Conservation (phyloP, 148 eudicot genomes). For the Rhododendron simsii region DNA sequence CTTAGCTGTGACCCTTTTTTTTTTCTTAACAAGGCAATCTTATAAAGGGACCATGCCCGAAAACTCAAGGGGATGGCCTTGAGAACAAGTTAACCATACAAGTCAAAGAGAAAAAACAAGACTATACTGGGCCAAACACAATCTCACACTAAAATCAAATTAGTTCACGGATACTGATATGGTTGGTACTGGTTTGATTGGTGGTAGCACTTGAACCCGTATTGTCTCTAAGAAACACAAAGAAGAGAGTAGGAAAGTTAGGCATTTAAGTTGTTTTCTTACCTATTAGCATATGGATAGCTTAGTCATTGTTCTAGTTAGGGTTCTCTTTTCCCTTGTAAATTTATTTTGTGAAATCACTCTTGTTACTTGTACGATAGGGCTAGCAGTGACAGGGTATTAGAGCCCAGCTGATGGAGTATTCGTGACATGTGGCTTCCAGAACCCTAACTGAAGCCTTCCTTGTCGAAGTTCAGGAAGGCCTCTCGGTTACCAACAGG, state of each 20-base stretch:
- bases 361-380: not conserved
- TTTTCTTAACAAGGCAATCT: not conserved
- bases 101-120: not conserved
- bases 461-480: not conserved
- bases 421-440: not conserved
- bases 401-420: not conserved
- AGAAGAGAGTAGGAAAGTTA: not conserved
- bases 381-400: not conserved
- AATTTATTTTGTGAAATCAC: not conserved
- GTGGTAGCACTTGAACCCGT: not conserved
- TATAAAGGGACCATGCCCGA: not conserved
- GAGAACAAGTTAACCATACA: not conserved
- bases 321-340: not conserved
- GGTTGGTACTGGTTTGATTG: not conserved
- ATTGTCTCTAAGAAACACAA: not conserved
- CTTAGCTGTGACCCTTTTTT: not conserved
- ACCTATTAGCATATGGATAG: not conserved
- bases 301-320: not conserved
- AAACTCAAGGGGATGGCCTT: not conserved
- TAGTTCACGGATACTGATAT: not conserved
- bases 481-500: not conserved
- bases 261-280: not conserved
- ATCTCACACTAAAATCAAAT: not conserved
- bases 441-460: not conserved
- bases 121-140: not conserved